A percentile compares a stretch with the other conserved stretches of the same genome.
Conservation (phyloP, 495 filamentous ascomycete species). For the Trichoderma asperelloides region DNA sequence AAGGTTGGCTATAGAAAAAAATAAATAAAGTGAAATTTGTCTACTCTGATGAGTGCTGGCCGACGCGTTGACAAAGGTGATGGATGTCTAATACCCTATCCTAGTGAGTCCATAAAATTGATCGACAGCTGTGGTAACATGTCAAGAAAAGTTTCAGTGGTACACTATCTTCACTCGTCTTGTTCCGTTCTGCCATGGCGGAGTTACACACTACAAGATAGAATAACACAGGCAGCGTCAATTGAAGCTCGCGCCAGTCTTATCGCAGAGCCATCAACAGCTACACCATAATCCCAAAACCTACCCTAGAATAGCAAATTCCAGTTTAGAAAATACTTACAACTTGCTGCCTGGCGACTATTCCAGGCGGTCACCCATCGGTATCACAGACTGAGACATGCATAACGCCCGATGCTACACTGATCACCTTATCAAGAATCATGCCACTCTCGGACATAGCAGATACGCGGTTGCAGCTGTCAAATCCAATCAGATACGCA, state of each 20-base stretch:
- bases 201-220: too few relatives aligned
- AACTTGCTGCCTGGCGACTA: neutral
- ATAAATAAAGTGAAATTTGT: neutral
- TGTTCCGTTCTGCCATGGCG: too few relatives aligned
- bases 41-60: neutral
- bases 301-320: neutral
- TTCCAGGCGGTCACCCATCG: neutral
- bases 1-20: constrained; percentile 1
- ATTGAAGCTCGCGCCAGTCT: too few relatives aligned
- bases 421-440: neutral
- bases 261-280: neutral
- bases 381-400: neutral
- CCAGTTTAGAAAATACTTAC: neutral
- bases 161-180: too few relatives aligned
- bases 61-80: too few relatives aligned
- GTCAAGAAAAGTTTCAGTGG: too few relatives aligned
- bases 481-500: neutral
- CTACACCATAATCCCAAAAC: neutral
- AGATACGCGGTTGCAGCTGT: neutral
- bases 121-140: too few relatives aligned
- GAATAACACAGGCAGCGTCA: too few relatives aligned
- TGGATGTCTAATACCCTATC: too few relatives aligned
- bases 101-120: too few relatives aligned
- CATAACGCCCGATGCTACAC: neutral
- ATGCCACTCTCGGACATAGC: neutral